Base-by-base conservation (phyloP, 2,329 filamentous ascomycete species). In the Aspergillus bombycis region DNA sequence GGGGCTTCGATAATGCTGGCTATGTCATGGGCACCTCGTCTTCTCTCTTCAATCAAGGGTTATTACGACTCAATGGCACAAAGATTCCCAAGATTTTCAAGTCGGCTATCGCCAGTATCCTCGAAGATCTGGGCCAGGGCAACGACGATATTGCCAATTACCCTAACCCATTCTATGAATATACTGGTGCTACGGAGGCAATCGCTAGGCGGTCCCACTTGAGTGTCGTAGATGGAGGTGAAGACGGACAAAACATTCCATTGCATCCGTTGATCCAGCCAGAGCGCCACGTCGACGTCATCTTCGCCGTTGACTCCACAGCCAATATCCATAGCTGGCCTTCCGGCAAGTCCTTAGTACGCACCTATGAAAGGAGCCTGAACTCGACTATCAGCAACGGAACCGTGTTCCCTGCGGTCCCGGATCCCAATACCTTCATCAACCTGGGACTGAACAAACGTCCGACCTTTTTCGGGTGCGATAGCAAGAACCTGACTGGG, bases 11-110 rank as follows among this genome's bases (percentile, higher is more conserved):
- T 77, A 92, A 93, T 70, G 85, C 85, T 28, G 91, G 91, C 9
- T 96, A 86, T 72, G 82, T 96, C 36, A 92, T 95, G 87, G 93
- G 92, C 45, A 95, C 93, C 0, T 92, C 89, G 32, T 91, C 89
- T 2, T 89, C 90, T 1, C 83, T 96, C 2, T 96, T 96, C 83
- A 96, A 96, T 79, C 82, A 88, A 68, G 85, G 91, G 68, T 78
- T 95, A 21, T 81, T 92, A 4, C 77, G 86, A 12, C 81, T 93
- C 61, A 84, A 91, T 66, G 76, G 83, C 66, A 74, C 83, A 1
- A 71, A 79, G 0, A 68, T 86, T 12, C 82, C 81, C 4, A 73
- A 74, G 8, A 75, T 83, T 28, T 76, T 92, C 41, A 80, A 82
- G 52, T 71, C 79, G 5, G 82, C 84, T 23, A 67, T 91, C 11